Evolutionary conservation across 139 green algal species (phyloP).

Genomic region (Pseudopediastrum boryanum): DNA sequence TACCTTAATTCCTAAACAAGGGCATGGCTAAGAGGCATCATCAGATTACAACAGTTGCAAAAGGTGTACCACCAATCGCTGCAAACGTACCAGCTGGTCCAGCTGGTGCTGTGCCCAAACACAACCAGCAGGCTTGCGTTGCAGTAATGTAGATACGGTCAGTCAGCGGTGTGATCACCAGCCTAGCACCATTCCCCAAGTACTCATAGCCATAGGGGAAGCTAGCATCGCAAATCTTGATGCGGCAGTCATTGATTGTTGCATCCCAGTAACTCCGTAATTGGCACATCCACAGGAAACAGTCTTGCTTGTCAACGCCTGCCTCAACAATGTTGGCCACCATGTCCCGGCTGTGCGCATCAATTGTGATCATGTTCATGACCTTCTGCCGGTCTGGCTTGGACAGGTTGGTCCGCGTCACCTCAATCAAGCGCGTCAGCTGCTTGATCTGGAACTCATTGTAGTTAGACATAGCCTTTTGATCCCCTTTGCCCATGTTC

Average conservation of each 20-base stretch:
- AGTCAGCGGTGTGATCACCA: slow-evolving; percentile 86
- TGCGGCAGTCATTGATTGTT: slow-evolving; percentile 44
- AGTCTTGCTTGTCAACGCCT: slow-evolving; percentile 56
- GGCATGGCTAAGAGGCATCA: no score
- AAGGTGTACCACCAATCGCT: no score
- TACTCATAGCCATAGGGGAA: slow-evolving; percentile 90
- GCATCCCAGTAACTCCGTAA: slow-evolving; percentile 83
- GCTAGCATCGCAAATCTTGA: slow-evolving; percentile 80
- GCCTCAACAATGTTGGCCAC: slow-evolving; percentile 58
- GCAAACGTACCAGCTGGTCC: slow-evolving; percentile 60
- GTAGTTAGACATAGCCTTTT: slow-evolving; percentile 77
- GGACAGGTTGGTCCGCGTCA: slow-evolving; percentile 67
- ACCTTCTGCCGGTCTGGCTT: slow-evolving; percentile 73
- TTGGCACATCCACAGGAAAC: slow-evolving; percentile 84
- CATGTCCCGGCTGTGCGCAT: slow-evolving; percentile 83
- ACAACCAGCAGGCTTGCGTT: slow-evolving; percentile 85
- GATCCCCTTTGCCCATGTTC: slow-evolving; percentile 64
- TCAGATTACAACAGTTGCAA: no score
- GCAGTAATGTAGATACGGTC: slow-evolving; percentile 90
- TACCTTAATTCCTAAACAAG: no score
- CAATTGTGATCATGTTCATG: slow-evolving; percentile 91
- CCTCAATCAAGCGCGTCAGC: slow-evolving; percentile 84
- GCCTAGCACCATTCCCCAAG: slow-evolving; percentile 77
- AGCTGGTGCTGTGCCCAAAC: slow-evolving; percentile 78
- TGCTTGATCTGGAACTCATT: slow-evolving; percentile 87